A percentile compares a stretch with the other conserved stretches of the same genome.
Conservation (phyloP, 2,329 filamentous ascomycete genomes). For the Simplicillium sp. region DNA sequence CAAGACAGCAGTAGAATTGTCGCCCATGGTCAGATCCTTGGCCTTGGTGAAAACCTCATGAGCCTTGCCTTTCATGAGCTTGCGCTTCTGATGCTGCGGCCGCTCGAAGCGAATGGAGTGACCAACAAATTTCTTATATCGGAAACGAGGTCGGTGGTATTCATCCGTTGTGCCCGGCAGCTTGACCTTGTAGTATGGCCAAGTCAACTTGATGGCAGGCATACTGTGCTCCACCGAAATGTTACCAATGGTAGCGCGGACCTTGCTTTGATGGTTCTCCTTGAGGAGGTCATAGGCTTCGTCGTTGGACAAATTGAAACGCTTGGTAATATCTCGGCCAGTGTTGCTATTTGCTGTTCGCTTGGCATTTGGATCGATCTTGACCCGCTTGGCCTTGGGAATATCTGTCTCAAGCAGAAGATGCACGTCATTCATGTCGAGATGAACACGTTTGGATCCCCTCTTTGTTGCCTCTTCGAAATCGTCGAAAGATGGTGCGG, state of each 20-base stretch:
- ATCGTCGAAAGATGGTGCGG: slow-evolving; percentile 68
- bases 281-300: slow-evolving; percentile 92
- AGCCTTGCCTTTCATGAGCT: slow-evolving; percentile 71
- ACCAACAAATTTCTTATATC: slow-evolving; percentile 58
- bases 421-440: slow-evolving; percentile 83
- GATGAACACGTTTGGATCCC: slow-evolving; percentile 66
- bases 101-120: slow-evolving; percentile 64
- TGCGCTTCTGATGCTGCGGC: slow-evolving; percentile 66
- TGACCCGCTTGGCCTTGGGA: slow-evolving; percentile 51
- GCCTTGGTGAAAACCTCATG: slow-evolving; percentile 72
- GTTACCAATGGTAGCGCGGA: slow-evolving; percentile 83
- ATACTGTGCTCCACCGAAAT: slow-evolving; percentile 91
- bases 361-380: slow-evolving; percentile 47
- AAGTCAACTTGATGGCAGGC: slow-evolving; percentile 83
- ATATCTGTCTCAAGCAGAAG: slow-evolving; percentile 74
- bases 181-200: slow-evolving; percentile 91
- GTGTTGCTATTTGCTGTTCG: slow-evolving; percentile 60
- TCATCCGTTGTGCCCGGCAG: slow-evolving; percentile 65
- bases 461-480: slow-evolving; percentile 65
- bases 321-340: slow-evolving; percentile 62
- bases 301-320: slow-evolving; percentile 96
- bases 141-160: slow-evolving; percentile 74
- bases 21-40: slow-evolving; percentile 74
- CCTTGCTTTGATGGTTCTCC: slow-evolving; percentile 93
- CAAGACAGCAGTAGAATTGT: slow-evolving; percentile 80